Base-by-base conservation (phyloP, 1,284 basidiomycete species). In the Erythrobasidium hasegawianum region DNA sequence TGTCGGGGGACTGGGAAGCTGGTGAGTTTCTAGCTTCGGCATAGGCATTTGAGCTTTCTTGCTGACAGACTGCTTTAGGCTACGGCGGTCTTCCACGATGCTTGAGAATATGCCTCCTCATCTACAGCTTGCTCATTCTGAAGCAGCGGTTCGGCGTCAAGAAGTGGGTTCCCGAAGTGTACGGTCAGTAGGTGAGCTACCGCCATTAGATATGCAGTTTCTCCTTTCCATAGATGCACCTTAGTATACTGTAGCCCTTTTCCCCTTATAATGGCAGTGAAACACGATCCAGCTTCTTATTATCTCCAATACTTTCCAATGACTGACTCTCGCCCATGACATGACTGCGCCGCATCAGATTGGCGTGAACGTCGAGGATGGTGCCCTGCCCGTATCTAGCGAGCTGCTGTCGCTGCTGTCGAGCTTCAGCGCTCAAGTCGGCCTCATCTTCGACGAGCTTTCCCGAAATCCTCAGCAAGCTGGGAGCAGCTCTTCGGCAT, bases 1-100 rank as follows among this genome's bases (percentile, higher is more conserved):
- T 74, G 27, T 60, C 57, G 2, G 58, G 40, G 33, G 69, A 66
- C 20, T 64, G 61, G 61, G 43, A 41, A 38, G 61, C 61, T 45
- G 33, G 33, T 33, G 33, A 33, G 33, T 33, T 5, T 4, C 33
- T 11, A 4, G 4, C 5, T 33, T 33, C 5, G 5, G 33, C 33
- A 11, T 33, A 33, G 33, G 4, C 33, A 11, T 33, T 11, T 33
- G 33, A 33, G 33, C 4, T 33, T 33, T 4, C 33, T n/a, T 4
- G 11, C 33, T 33, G 33, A 33, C 11, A 11, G 33, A 11, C 4
- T 11, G 4, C 5, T 5, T 4, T 11, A 33, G 61, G 61, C 9
- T 64, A 64, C 52, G 67, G 61, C 26, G 67, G 67, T 13, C 22
- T 64, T 9, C 61, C 52, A 29, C 40, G 56, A 54, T 64, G 67